phyloP scores from a whole-genome alignment of 2,329 filamentous ascomycete species.

The Calonectria montana region DNA sequence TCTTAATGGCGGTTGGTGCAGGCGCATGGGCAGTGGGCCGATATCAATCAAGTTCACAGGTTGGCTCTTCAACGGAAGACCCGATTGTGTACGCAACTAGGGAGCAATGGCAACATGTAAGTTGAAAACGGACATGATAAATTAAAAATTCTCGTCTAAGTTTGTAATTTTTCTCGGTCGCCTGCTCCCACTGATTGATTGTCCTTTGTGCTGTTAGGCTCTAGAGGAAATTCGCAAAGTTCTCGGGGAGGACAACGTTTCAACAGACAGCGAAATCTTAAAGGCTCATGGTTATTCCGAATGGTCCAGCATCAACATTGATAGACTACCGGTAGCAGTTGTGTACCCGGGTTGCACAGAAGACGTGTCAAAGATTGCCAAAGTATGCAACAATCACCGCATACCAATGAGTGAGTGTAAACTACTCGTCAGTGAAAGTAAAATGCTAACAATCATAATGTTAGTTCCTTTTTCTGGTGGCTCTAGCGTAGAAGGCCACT shows the following conservation, averaged over 20 bases:
- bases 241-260: neutral
- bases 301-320: slow-evolving; percentile 6
- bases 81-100: neutral
- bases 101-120: neutral
- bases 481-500: slow-evolving; percentile 8
- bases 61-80: neutral
- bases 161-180: neutral
- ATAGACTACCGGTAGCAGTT: neutral
- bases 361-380: slow-evolving; percentile 4
- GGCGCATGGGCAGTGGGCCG: neutral
- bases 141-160: neutral
- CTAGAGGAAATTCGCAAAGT: neutral
- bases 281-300: slow-evolving; percentile 12
- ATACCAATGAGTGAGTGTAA: slow-evolving; percentile 3
- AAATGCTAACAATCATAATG: neutral
- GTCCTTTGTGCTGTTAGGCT: neutral
- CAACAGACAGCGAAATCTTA: neutral
- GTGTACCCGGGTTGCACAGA: neutral
- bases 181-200: neutral
- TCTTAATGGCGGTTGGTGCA: neutral
- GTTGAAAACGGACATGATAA: neutral
- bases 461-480: slow-evolving; percentile 2
- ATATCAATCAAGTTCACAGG: neutral
- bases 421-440: too few relatives aligned
- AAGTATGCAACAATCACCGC: neutral